A percentile compares a stretch with the other conserved stretches of the same genome.
phyloP scores from a whole-genome alignment of 306 rosid species.

The Heteromeles arbutifolia region DNA sequence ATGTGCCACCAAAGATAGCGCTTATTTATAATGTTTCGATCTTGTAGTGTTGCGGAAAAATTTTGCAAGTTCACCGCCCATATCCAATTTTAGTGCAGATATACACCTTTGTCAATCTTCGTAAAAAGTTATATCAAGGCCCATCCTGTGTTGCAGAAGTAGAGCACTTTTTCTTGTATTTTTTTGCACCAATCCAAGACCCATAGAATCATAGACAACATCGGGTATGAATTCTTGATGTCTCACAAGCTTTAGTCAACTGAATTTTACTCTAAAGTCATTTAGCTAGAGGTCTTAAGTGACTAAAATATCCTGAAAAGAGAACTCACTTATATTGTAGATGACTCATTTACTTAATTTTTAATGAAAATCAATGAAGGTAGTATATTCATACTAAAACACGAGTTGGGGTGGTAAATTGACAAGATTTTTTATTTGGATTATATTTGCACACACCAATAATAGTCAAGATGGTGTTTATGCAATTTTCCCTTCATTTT shows the following conservation, averaged over 20 bases:
- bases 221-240: background rate
- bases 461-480: background rate
- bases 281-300: background rate
- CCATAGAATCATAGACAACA: no score
- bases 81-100: background rate
- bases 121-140: background rate
- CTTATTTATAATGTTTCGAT: background rate
- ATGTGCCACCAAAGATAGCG: background rate
- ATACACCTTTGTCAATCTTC: no score
- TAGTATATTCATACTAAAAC: background rate
- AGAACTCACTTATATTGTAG: background rate
- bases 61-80: background rate
- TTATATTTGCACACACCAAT: background rate
- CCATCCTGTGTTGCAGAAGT: background rate
- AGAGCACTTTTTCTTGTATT: background rate
- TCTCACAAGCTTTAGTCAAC: background rate
- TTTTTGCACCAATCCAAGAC: no score
- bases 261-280: background rate
- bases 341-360: no score
- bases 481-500: background rate
- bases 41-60: background rate
- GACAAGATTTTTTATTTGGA: no score
- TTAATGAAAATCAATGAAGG: background rate
- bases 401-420: background rate
- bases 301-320: no score